Evolutionary conservation across 2,329 filamentous ascomycete species (phyloP).

Genomic region (Penicillium verrucosum): DNA sequence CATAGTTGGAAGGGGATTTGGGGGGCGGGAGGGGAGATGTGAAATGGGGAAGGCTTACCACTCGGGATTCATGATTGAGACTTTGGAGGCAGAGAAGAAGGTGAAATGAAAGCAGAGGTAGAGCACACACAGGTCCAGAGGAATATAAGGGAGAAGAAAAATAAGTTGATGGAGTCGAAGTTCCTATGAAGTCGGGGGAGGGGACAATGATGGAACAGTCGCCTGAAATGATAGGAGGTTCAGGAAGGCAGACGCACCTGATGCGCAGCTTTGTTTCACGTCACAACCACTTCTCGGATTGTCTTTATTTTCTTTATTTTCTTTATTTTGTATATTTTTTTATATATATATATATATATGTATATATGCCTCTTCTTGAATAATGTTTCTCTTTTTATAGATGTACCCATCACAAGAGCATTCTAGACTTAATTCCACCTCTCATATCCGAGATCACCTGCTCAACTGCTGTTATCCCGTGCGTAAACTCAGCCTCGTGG

Average conservation of each 20-base stretch:
- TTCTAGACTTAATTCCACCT: not conserved
- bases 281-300: slow-evolving; percentile 8
- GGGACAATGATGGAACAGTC: slow-evolving; percentile 25
- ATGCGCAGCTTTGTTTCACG: slow-evolving; percentile 27
- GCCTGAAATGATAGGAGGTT: slow-evolving; percentile 32
- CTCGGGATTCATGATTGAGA: slow-evolving; percentile 49
- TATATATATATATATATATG: not conserved
- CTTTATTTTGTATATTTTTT: not conserved
- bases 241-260: slow-evolving; percentile 26
- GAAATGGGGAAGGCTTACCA: slow-evolving; percentile 37
- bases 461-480: slow-evolving; percentile 3
- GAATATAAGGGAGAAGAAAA: slow-evolving; percentile 14
- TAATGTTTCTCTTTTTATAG: not conserved
- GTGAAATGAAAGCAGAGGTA: slow-evolving; percentile 3
- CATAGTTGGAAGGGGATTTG: slow-evolving; percentile 4
- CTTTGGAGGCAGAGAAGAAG: slow-evolving; percentile 2
- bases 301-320: slow-evolving; percentile 4
- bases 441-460: not conserved
- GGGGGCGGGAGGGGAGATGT: not conserved
- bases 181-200: slow-evolving; percentile 17
- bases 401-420: not conserved
- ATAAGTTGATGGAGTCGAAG: slow-evolving; percentile 15
- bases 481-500: slow-evolving; percentile 2
- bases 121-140: slow-evolving; percentile 6
- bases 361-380: not conserved